phyloP scores from a whole-genome alignment of 2,329 filamentous ascomycete species.

The Neofusicoccum parvum region DNA sequence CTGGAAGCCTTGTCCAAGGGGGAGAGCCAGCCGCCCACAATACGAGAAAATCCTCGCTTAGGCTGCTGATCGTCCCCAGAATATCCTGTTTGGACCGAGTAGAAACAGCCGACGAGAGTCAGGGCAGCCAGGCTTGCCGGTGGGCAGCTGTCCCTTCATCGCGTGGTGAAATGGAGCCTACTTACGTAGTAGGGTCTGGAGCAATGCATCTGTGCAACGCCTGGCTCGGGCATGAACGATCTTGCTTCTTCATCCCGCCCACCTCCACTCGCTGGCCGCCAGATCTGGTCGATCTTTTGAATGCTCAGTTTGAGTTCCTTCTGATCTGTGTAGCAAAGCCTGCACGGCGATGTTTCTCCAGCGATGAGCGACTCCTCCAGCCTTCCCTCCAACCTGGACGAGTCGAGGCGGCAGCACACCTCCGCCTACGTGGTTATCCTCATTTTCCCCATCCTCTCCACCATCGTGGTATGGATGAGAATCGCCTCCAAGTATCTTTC shows the following conservation, averaged over 20 bases:
- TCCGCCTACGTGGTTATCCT: conserved; percentile 5
- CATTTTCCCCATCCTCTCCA: conserved; percentile 7
- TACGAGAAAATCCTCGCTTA: conserved; percentile 5
- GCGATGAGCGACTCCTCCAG: conserved; percentile 4
- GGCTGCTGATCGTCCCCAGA: neutral
- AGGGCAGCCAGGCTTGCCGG: neutral
- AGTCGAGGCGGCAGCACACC: conserved; percentile 1
- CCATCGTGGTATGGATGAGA: conserved; percentile 4
- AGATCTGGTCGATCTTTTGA: neutral
- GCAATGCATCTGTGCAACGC: neutral
- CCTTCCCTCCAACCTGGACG: conserved; percentile 1
- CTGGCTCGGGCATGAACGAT: neutral
- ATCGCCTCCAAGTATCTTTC: conserved; percentile 1
- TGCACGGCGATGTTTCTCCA: neutral
- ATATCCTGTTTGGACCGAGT: neutral
- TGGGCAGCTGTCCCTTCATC: neutral
- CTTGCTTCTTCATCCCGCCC: conserved; percentile 7
- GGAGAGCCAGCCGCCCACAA: neutral
- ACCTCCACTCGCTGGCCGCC: neutral
- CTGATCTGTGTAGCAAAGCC: neutral
- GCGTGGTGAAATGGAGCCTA: neutral
- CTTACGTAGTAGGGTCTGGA: neutral
- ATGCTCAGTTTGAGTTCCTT: neutral
- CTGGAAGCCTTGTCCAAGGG: neutral
- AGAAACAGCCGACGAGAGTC: conserved; percentile 12